Conservation (phyloP, 768 basidiomycete genomes). For the Mycena galopus region DNA sequence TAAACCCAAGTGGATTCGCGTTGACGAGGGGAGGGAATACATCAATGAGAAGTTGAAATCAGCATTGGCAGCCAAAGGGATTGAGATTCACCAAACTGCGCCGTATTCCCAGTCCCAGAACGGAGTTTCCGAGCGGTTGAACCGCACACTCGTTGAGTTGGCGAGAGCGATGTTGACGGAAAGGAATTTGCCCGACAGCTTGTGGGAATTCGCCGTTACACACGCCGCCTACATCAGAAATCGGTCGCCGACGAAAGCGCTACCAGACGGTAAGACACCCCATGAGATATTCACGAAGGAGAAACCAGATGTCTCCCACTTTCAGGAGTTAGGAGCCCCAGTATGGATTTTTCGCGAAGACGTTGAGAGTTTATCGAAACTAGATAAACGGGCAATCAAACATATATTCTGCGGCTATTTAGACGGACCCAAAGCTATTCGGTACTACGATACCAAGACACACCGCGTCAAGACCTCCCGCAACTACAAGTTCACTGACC, state of each 20-base stretch:
- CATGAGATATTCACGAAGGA: constrained; percentile 16
- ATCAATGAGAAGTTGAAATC: constrained; percentile 39
- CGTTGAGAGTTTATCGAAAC: constrained; percentile 7
- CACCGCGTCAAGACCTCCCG: constrained; percentile 15
- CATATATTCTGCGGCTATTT: constrained; percentile 23
- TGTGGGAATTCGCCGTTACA: constrained; percentile 40
- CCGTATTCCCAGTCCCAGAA: constrained; percentile 56
- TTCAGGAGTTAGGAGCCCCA: constrained; percentile 22
- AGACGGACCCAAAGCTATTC: constrained; percentile 15
- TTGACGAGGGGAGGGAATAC: constrained; percentile 49
- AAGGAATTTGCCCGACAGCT: constrained; percentile 24
- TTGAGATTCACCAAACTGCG: constrained; percentile 45
- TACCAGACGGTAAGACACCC: constrained; percentile 9
- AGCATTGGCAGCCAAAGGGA: constrained; percentile 42
- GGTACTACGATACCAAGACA: constrained; percentile 27
- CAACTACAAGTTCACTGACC: constrained; percentile 8
- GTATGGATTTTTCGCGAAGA: constrained; percentile 29
- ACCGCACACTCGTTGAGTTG: constrained; percentile 46
- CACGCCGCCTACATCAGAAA: constrained; percentile 43
- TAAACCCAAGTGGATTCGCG: constrained; percentile 30
- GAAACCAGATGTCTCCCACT: constrained; percentile 27
- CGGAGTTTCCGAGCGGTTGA: constrained; percentile 53
- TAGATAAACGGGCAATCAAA: constrained; percentile 7
- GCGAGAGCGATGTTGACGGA: constrained; percentile 48
- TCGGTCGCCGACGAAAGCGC: constrained; percentile 12